Base-by-base conservation (phyloP, 2,329 filamentous ascomycete species). In the Apiospora aurea region DNA sequence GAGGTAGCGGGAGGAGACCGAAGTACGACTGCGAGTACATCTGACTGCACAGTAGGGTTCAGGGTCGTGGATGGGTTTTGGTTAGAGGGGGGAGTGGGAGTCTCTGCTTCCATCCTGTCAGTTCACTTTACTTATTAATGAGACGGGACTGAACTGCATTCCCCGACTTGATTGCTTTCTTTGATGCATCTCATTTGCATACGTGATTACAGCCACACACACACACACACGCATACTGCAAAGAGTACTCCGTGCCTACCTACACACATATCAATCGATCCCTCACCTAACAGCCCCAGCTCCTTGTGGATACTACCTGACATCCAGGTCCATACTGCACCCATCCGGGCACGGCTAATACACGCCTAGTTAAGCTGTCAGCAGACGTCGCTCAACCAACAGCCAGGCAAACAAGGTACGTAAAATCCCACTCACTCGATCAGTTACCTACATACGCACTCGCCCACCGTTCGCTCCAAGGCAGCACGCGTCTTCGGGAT, bases 11-110 rank as follows among this genome's bases (percentile, higher is more conserved):
- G 18, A 41, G 34, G 34, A 64, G 46, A 49, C 46, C 8, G 18
- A 64, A 64, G 57, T 64, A 64, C 57, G 53, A 61, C 53, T 61
- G 21, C 53, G 53, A 61, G 29, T 61, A 61, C 53, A 61, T 43
- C 41, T 43, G 13, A 47, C 16, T n/a, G 21, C 21, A 49, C 21
- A 61, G 53, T 38, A 61, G 57, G 57, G 57, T 64, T 41, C 34
- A 64, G 18, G 57, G 10, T 41, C 57, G 21, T 11, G 41, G 34
- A 8, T n/a, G 29, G 43, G n/a, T 47, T 68, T 46, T 46, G 24
- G 43, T n/a, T 21, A 47, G 43, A 46, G 24, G 18, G 46, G 46
- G 26, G 26, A 29, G 26, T 29, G 26, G 26, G 43, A 29, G 26
- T 29, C 18, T 68, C 41, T 46, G 18, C 44, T 26, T 26, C 38